A percentile compares a stretch with the other conserved stretches of the same genome.
Evolutionary conservation across 345 rosid genomes (phyloP).

Genomic region (Gossypium arboreum): DNA sequence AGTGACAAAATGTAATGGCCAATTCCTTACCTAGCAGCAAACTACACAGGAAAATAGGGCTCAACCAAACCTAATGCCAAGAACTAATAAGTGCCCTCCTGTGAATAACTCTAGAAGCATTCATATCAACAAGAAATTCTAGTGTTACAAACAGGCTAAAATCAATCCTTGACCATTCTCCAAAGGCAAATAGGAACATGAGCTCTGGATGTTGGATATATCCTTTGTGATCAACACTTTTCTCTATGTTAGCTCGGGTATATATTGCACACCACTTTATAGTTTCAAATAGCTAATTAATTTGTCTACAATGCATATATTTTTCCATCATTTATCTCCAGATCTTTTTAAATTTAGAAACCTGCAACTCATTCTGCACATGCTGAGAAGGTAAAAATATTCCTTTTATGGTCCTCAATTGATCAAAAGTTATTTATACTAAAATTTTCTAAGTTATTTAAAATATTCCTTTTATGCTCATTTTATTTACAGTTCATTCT

Average conservation of each 20-base stretch:
- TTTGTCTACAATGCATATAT: background rate
- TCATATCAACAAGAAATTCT: background rate
- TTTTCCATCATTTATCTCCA: background rate
- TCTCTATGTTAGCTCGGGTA: background rate
- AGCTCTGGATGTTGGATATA: background rate
- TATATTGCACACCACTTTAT: background rate
- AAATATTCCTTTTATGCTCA: too few relatives aligned
- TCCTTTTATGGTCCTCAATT: background rate
- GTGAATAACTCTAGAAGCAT: background rate
- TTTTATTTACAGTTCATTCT: conserved; percentile 16
- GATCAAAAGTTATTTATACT: background rate
- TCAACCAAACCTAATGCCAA: background rate
- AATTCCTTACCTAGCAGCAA: background rate
- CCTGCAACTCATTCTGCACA: background rate
- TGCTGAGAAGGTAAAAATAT: conserved; percentile 1
- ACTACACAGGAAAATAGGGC: background rate
- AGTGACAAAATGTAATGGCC: background rate
- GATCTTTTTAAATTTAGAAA: background rate
- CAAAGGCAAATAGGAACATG: background rate
- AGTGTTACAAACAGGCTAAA: background rate
- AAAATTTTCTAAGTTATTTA: background rate
- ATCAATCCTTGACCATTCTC: background rate
- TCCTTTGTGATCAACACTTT: background rate
- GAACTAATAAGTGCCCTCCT: background rate
- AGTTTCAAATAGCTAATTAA: background rate